Conservation (phyloP, 805 yeast species). For the Myxozyma kluyveri region DNA sequence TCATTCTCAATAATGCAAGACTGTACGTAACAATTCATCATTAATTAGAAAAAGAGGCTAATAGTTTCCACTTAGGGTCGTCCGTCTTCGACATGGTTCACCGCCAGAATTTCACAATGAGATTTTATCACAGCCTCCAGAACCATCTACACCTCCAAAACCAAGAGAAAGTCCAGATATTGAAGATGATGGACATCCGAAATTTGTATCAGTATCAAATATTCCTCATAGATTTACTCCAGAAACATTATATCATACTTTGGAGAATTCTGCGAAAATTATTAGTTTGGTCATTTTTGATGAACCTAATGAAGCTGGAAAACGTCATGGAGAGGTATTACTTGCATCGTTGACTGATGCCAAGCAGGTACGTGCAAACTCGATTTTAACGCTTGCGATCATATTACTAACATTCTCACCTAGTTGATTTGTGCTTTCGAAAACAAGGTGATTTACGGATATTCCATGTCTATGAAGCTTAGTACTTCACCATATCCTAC, state of each 20-base stretch:
- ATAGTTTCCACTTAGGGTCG: no score
- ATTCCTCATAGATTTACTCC: slow-evolving; percentile 20
- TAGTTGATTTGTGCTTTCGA: slow-evolving; percentile 2
- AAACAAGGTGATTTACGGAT: slow-evolving; percentile 5
- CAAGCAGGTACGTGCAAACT: slow-evolving; percentile 1
- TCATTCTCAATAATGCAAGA: slow-evolving; percentile 11
- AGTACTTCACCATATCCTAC: no score
- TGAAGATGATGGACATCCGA: background rate
- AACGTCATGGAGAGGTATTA: slow-evolving; percentile 19
- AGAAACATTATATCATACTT: slow-evolving; percentile 16
- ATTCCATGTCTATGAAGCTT: background rate
- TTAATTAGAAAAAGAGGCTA: no score
- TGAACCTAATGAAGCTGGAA: slow-evolving; percentile 15
- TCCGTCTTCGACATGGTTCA: no score
- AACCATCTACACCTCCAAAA: no score
- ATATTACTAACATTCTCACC: background rate
- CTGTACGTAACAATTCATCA: slow-evolving; percentile 8
- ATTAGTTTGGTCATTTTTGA: slow-evolving; percentile 17
- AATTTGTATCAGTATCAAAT: slow-evolving; percentile 13
- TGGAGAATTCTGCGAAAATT: slow-evolving; percentile 11
- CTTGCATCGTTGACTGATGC: slow-evolving; percentile 16
- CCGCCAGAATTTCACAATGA: no score
- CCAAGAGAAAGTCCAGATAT: no score
- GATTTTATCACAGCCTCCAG: no score
- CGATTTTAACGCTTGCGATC: background rate